Base-by-base conservation (phyloP, 441 rosid species). In the Bocquillonia castaneifolia region DNA sequence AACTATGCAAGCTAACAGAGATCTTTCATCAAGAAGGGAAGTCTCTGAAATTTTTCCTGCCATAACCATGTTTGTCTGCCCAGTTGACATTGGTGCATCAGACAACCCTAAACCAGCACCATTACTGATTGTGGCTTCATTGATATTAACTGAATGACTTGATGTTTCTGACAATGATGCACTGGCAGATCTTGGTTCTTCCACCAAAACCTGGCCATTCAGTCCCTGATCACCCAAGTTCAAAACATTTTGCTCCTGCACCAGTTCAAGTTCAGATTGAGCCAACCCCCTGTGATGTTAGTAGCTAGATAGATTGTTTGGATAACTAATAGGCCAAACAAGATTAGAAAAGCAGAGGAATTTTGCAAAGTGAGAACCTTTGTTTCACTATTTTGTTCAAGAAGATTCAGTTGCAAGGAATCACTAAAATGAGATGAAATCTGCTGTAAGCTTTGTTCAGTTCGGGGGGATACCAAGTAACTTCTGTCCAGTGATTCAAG, bases 1-100 rank as follows among this genome's bases (percentile, higher is more conserved):
- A 80, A 90, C 96, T 48, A 94, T 83, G 82, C 98, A 94, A 63
- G 98, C 81, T 85, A 94, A 74, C 42, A 94, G 79, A 18, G 97
- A 81, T 78, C 93, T 80, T 78, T 94, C 99, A 73, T 94, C 98
- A 17, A 92, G 93, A 22, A 92, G 88, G 75, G 76, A 73, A 70
- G 67, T 55, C 68, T 85, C 98, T 0, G 78, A 78, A 67, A 70
- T 66, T 78, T 81, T 84, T 37, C 67, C 85, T 47, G 63, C 64
- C 0, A 63, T 63, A 32, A 54, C 36, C 26, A 66, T 13, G 64
- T 72, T 78, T 55, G 77, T 28, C 77, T 78, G 83, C 42, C 63
- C 84, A 31, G 72, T 69, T 54, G 86, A 70, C 67, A 83, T 63
- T 34, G 69, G 59, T 57, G 79, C 63, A 76, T 92, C 93, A 73